Conservation (phyloP, 1,284 basidiomycete genomes). For the Golubevia sp. region DNA sequence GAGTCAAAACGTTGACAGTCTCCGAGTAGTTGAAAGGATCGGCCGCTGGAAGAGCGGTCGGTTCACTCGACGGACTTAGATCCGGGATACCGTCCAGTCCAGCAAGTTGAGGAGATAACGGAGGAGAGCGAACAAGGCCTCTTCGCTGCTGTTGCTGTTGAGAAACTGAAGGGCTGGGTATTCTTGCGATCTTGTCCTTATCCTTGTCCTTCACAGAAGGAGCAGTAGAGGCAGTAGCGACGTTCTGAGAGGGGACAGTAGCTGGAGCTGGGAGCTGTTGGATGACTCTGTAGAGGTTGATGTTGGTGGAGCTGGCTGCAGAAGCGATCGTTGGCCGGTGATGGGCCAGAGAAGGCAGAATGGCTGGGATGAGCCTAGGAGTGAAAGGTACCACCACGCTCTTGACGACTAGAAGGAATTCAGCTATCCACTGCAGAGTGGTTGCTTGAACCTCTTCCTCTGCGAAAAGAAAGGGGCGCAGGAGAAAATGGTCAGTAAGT, state of each 20-base stretch:
- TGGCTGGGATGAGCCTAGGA: constrained; percentile 85
- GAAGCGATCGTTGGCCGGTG: constrained; percentile 85
- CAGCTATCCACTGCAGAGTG: constrained; percentile 83
- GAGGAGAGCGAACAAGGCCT: not conserved
- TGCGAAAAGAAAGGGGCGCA: constrained; percentile 1
- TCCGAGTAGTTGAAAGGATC: constrained; percentile 89
- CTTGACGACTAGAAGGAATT: constrained; percentile 84
- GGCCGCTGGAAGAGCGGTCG: constrained; percentile 20
- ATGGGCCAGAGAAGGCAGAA: constrained; percentile 92
- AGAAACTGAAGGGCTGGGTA: not conserved
- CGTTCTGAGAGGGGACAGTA: constrained; percentile 64
- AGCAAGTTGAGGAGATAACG: not conserved
- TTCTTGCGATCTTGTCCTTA: not conserved
- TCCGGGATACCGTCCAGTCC: not conserved
- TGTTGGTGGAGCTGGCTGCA: constrained; percentile 84
- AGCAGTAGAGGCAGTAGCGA: constrained; percentile 20
- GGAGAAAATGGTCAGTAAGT: not conserved
- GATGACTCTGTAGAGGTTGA: constrained; percentile 80
- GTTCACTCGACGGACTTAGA: not conserved
- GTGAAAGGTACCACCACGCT: constrained; percentile 94
- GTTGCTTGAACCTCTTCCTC: constrained; percentile 64
- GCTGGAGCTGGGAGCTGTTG: constrained; percentile 77
- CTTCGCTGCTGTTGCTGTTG: not conserved
- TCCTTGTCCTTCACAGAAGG: constrained; percentile 3
- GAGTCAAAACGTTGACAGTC: constrained; percentile 87